Base-by-base conservation (phyloP, 2,329 filamentous ascomycete genomes). In the Fusarium foetens region DNA sequence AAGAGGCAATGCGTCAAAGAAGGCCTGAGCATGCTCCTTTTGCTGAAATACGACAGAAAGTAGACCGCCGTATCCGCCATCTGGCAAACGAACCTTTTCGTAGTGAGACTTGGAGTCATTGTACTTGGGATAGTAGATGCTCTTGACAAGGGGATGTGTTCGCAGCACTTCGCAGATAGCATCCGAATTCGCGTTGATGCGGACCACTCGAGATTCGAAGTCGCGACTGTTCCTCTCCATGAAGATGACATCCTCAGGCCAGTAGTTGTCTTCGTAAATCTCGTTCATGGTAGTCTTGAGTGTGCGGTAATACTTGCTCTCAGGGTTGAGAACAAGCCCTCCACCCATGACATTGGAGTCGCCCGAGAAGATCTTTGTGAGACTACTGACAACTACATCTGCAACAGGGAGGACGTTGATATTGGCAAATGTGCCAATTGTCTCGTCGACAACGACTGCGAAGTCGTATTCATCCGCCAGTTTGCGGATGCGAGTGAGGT, bases 291-390 rank as follows among this genome's bases (percentile, higher is more conserved):
- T 85, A 9, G 84, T 79, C 79, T 94, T 95, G n/a, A 99, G 82
- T 1, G 83, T 75, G 6, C 80, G 61, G 80, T 97, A 97, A 82
- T 92, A 92, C 49, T 84, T 89, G n/a, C 91, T 85, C 63, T 91
- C 88, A 1, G 89, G 89, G 76, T 91, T 91, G 49, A 91, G 79
- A 59, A 91, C 88, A 49, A 87, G 83, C 72, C 91, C 93, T 62
- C 96, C 96, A 65, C 95, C 96, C 95, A 98, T 98, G 74, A 99
- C 96, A 81, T 99, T 98, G 81, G 94, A 96, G 82, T 98, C 96
- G 55, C 96, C 96, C 62, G 94, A 97, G 83, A 99, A 99, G 59
- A 98, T 92, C 81, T 99, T 99, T 53, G 96, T 98, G 66, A 99
- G 86, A 79, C 94, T 97, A 85, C 94, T 97, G 63, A 97, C 95